Base-by-base conservation (phyloP, 139 green algal species). In the Coccomyxa sp. region DNA sequence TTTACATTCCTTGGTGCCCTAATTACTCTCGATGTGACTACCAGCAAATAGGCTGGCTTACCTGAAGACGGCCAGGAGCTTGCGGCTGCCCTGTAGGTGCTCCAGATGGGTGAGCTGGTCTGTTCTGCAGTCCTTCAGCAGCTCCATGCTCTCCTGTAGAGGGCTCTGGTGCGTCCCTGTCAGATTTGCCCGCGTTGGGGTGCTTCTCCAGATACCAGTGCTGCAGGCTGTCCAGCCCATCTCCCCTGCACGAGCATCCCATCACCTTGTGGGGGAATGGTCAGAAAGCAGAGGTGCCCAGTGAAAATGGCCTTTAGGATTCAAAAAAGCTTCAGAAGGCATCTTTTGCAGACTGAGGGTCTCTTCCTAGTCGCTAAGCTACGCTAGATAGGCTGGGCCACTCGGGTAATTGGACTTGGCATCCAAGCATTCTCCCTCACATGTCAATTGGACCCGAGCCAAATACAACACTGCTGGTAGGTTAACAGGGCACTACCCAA, bases 31-130 rank as follows among this genome's bases (percentile, higher is more conserved):
- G 7, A 51, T 51, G 38, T 51, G 38, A 51, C 38, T 51, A 51
- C 38, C 38, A 51, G 38, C 38, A 51, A 51, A 51, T 11, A 51
- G 38, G 38, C 38, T 51, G 38, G 38, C 3, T 51, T 51, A 88
- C 88, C 89, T 90, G 85, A 89, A 93, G 32, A 88, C 79, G 32
- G 85, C 85, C 9, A 93, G 45, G 60, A 87, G 84, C 81, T 89
- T 89, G 25, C 75, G 76, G 16, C 59, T 75, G 31, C 86, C 90
- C 0, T 31, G 58, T 63, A 83, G 79, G 15, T 76, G 76, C 63
- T 86, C 81, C 75, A 91, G 68, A 76, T 85, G 67, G 7, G 85
- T 83, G 51, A 93, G 71, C 51, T 91, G 84, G 0, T 85, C 84
- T 28, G 66, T 74, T 13, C 84, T 77, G 79, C 85, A 87, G 13